Evolutionary conservation across 331 rosid species (phyloP).

Genomic region (Saraca asoca): DNA sequence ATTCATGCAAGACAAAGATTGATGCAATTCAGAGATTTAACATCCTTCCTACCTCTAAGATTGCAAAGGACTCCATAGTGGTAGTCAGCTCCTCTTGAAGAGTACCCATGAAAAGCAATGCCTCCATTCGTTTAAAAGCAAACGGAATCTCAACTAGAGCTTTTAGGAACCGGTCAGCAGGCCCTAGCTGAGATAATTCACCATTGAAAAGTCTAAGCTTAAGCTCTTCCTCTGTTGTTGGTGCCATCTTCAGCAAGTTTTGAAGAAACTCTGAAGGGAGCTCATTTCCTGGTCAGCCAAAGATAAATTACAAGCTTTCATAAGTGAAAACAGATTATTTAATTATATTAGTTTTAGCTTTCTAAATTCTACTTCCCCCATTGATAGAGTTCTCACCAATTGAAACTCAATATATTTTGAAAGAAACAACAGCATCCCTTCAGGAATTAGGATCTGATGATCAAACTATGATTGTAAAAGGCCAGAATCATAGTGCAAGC

Average conservation of each 20-base stretch:
- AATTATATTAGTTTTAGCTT: neutral
- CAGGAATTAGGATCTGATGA: neutral
- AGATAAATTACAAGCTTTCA: constrained; percentile 30
- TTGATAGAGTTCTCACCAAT: neutral
- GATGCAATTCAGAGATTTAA: constrained; percentile 20
- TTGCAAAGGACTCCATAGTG: constrained; percentile 62
- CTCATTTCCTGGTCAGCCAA: constrained; percentile 72
- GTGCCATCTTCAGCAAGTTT: constrained; percentile 82
- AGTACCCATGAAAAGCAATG: constrained; percentile 76
- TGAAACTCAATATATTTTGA: neutral
- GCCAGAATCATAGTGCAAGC: neutral
- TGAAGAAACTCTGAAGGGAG: constrained; percentile 80
- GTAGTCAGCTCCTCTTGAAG: constrained; percentile 69
- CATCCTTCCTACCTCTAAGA: constrained; percentile 67
- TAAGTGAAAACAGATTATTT: constrained; percentile 12
- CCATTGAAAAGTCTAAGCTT: constrained; percentile 80
- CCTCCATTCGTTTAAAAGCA: constrained; percentile 81
- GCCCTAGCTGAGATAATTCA: constrained; percentile 62
- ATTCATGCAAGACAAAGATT: neutral
- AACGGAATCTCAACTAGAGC: constrained; percentile 73
- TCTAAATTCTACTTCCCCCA: constrained; percentile 5
- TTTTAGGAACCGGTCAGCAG: constrained; percentile 90
- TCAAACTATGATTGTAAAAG: too few relatives aligned
- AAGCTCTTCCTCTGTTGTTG: constrained; percentile 86
- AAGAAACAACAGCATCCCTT: neutral